phyloP scores from a whole-genome alignment of 2,329 filamentous ascomycete species.

The Trichophyton mentagrophytes region DNA sequence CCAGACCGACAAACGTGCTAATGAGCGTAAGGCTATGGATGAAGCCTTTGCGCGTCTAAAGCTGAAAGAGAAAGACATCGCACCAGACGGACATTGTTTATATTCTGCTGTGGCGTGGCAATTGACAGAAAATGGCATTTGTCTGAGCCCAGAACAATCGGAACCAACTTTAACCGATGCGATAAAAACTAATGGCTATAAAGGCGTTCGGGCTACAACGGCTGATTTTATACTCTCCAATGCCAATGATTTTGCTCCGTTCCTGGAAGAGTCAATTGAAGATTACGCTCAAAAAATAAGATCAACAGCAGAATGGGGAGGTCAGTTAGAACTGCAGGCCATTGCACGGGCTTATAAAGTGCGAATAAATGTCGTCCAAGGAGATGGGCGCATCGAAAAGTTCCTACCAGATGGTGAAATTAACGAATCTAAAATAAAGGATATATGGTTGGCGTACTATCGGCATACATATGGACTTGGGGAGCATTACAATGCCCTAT shows the following conservation, averaged over 20 bases:
- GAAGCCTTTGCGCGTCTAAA: slow-evolving; percentile 49
- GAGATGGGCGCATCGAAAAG: slow-evolving; percentile 63
- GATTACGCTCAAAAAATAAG: slow-evolving; percentile 63
- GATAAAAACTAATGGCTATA: slow-evolving; percentile 43
- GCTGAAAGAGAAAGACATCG: slow-evolving; percentile 64
- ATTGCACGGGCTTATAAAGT: slow-evolving; percentile 69
- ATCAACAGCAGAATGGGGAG: slow-evolving; percentile 90
- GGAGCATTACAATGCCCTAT: slow-evolving; percentile 91
- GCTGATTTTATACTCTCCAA: slow-evolving; percentile 65
- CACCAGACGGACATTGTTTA: slow-evolving; percentile 85
- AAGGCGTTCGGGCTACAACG: slow-evolving; percentile 54
- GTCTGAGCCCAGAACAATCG: slow-evolving; percentile 18
- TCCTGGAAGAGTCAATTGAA: slow-evolving; percentile 68
- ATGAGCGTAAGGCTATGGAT: slow-evolving; percentile 60
- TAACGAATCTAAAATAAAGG: slow-evolving; percentile 33
- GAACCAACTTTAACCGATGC: not conserved
- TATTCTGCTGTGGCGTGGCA: slow-evolving; percentile 88
- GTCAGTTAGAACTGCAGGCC: slow-evolving; percentile 77
- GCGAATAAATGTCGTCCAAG: slow-evolving; percentile 71
- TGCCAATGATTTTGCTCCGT: slow-evolving; percentile 69
- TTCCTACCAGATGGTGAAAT: slow-evolving; percentile 44
- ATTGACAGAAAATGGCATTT: slow-evolving; percentile 41
- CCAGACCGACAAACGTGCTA: slow-evolving; percentile 59
- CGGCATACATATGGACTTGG: slow-evolving; percentile 85
- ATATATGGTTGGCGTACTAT: slow-evolving; percentile 87